Conservation (phyloP, 768 basidiomycete species). For the Tricholoma flavovirens region DNA sequence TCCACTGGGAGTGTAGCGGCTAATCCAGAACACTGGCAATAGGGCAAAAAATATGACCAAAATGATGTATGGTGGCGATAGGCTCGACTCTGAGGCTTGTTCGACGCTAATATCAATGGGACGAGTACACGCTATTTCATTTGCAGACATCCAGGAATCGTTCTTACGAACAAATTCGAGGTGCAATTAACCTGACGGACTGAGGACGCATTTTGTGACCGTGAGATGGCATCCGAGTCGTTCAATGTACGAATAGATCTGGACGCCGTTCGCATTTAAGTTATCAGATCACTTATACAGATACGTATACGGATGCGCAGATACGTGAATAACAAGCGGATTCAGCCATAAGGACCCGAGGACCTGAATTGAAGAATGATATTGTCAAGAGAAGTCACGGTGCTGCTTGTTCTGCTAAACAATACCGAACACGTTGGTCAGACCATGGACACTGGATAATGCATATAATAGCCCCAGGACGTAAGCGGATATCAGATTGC, state of each 20-base stretch:
- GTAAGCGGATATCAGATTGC: no score
- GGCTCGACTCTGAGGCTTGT: neutral
- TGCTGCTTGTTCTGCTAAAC: slow-evolving; percentile 19
- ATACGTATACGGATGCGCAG: no score
- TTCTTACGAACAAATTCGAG: neutral
- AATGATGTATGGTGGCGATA: neutral
- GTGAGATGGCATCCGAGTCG: no score
- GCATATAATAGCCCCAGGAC: no score
- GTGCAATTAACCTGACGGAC: slow-evolving; percentile 8
- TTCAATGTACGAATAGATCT: no score
- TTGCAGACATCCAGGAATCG: neutral
- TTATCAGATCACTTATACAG: no score
- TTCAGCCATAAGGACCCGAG: no score
- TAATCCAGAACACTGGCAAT: neutral
- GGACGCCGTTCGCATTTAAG: no score
- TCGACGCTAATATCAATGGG: neutral
- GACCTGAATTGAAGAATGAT: slow-evolving; percentile 24
- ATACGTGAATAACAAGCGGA: slow-evolving; percentile 21
- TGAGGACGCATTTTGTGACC: slow-evolving; percentile 23
- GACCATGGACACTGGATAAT: no score
- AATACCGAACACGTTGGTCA: slow-evolving; percentile 25
- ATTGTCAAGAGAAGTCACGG: slow-evolving; percentile 12
- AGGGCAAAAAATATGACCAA: neutral
- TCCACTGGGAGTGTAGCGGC: neutral
- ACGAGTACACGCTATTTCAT: neutral